Evolutionary conservation across 352 stramenopile species (phyloP), one percentile per base, ranked within the genome.

Genomic region (Globisporangium spiculum): DNA sequence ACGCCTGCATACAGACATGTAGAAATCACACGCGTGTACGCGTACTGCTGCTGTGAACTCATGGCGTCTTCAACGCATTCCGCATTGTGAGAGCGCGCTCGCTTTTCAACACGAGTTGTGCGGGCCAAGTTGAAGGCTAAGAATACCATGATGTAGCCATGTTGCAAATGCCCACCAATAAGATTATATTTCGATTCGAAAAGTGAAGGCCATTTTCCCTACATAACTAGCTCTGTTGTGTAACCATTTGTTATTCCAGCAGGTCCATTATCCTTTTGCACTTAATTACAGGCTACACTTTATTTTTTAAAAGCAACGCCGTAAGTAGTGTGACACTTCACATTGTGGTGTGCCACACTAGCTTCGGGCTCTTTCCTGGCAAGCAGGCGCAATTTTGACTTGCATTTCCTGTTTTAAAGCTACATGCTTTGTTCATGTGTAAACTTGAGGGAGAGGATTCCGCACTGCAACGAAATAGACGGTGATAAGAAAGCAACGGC

Each of bases 91-190:
- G 53, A 14, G 22, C 22, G 24, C 14, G 22, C n/a, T 7, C 26
- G 26, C 26, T 27, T 55, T 24, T 9, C 48, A 55, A 55, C 24
- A n/a, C 20, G 4, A 24, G 3, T 46, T 46, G 14, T 46, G 38
- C 38, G 14, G 4, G 4, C 5, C 38, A 48, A 48, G 5, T 6
- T 48, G 12, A 54, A 27, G 10, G 26, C 24, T 38, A 59, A 59
- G 53, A 59, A 59, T 59, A 24, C 53, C 3, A 38, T 44, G 9
- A 26, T 57, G 52, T 34, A 57, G 52, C 52, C 52, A 57, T 55
- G 50, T 55, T 48, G 38, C 38, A 48, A 48, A n/a, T 48, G 14
- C n/a, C 38, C 38, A 48, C 38, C 38, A 48, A n/a, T 46, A 3
- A 46, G 12, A 27, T 27, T 27, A 41, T 41, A 3, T 9, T 41